phyloP scores from a whole-genome alignment of 805 yeast species.

The Wilhelminamyces savonicus region DNA sequence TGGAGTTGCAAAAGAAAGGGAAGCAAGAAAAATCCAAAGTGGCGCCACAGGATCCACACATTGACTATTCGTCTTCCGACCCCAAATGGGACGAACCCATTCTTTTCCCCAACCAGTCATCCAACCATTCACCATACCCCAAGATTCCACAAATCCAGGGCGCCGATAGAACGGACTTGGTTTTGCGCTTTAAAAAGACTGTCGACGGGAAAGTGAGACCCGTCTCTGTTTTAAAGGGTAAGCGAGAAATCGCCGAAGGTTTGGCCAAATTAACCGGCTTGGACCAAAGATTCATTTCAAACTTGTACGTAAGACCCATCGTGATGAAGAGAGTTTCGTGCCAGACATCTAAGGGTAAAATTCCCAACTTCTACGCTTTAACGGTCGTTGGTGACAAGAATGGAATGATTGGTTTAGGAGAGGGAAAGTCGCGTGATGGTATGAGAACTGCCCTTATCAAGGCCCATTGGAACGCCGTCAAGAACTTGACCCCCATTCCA shows the following conservation, averaged over 20 bases:
- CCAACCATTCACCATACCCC: slow-evolving; percentile 49
- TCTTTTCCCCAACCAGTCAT: slow-evolving; percentile 44
- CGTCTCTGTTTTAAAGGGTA: slow-evolving; percentile 7
- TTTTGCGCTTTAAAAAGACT: slow-evolving; percentile 25
- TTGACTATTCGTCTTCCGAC: slow-evolving; percentile 67
- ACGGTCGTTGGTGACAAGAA: slow-evolving; percentile 89
- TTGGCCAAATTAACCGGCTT: slow-evolving; percentile 63
- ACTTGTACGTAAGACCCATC: slow-evolving; percentile 58
- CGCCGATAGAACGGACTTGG: slow-evolving; percentile 41
- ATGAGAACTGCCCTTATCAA: slow-evolving; percentile 68
- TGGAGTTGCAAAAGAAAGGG: slow-evolving; percentile 27
- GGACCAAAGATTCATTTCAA: slow-evolving; percentile 52
- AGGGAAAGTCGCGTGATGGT: slow-evolving; percentile 82
- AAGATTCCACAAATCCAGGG: slow-evolving; percentile 49
- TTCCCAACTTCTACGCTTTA: slow-evolving; percentile 71
- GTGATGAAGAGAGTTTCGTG: slow-evolving; percentile 78
- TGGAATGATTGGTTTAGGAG: slow-evolving; percentile 93
- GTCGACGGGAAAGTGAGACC: slow-evolving; percentile 6
- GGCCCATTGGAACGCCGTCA: slow-evolving; percentile 92
- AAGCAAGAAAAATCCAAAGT: slow-evolving; percentile 37
- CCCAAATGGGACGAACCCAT: slow-evolving; percentile 68
- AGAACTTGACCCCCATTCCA: slow-evolving; percentile 74
- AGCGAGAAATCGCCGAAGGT: slow-evolving; percentile 34
- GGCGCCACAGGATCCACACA: slow-evolving; percentile 58
- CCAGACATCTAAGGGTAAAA: slow-evolving; percentile 90